Percentiles rank a stretch among this genome's conserved stretches.
These are phyloP conservation scores for Peltaster fructicola DNA, from an alignment of 2,329 filamentous ascomycete species.

Conservation along the genomic window DNA sequence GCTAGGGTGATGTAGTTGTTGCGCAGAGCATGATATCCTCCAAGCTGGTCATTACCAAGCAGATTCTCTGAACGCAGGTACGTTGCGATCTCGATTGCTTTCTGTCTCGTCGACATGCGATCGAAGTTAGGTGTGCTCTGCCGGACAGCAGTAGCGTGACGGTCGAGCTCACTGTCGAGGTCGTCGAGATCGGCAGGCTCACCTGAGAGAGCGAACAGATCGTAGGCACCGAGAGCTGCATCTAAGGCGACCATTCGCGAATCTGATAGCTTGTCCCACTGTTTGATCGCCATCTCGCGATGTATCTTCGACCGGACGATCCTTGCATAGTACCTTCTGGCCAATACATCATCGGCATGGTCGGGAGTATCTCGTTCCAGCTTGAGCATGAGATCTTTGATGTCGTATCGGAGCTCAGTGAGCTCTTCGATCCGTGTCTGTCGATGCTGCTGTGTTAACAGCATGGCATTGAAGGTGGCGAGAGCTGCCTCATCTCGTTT, in stretches of 20 bases:
- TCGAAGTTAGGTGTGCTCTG: slow-evolving; percentile 35
- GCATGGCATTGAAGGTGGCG: slow-evolving; percentile 42
- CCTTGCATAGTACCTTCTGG: slow-evolving; percentile 59
- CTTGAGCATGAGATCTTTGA: slow-evolving; percentile 60
- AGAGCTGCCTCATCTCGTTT: slow-evolving; percentile 19
- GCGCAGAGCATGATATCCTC: slow-evolving; percentile 60
- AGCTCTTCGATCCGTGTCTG: slow-evolving; percentile 54
- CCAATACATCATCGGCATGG: slow-evolving; percentile 53
- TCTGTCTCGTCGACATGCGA: slow-evolving; percentile 42
- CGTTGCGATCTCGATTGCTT: slow-evolving; percentile 47
- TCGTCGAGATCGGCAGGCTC: slow-evolving; percentile 56
- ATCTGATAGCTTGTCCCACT: slow-evolving; percentile 47
- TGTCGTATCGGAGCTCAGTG: slow-evolving; percentile 61
- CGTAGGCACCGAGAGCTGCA: slow-evolving; percentile 61
- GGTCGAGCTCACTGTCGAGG: slow-evolving; percentile 42
- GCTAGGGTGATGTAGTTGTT: slow-evolving; percentile 82
- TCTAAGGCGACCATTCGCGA: slow-evolving; percentile 46
- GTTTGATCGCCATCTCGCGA: slow-evolving; percentile 56
- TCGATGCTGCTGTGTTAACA: slow-evolving; percentile 52
- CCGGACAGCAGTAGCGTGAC: slow-evolving; percentile 40
- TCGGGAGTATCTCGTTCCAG: slow-evolving; percentile 44
- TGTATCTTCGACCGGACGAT: slow-evolving; percentile 64
- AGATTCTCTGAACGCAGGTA: slow-evolving; percentile 55
- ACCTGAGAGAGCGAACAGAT: slow-evolving; percentile 70
- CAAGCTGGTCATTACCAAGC: slow-evolving; percentile 41